phyloP scores from a whole-genome alignment of 306 rosid species.

The Gleditsia sinensis region DNA sequence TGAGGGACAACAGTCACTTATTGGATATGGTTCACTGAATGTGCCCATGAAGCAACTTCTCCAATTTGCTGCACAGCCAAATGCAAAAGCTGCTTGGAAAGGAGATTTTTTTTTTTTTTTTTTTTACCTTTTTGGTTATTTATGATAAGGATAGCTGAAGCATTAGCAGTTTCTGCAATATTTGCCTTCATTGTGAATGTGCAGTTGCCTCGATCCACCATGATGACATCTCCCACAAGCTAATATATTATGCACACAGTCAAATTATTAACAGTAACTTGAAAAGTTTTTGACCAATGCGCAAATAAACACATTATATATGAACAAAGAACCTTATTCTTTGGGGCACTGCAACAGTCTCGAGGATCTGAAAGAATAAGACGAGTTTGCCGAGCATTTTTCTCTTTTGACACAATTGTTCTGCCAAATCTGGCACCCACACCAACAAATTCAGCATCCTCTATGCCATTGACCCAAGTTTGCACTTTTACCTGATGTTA shows the following conservation, averaged over 20 bases:
- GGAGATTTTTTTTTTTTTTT: too few relatives aligned
- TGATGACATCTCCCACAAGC: slow-evolving; percentile 87
- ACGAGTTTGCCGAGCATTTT: slow-evolving; percentile 74
- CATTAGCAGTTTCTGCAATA: slow-evolving; percentile 83
- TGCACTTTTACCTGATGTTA: slow-evolving; percentile 84
- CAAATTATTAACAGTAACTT: slow-evolving; percentile 21
- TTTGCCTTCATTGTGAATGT: slow-evolving; percentile 89
- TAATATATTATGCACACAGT: slow-evolving; percentile 41
- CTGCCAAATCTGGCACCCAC: slow-evolving; percentile 97
- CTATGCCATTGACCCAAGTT: slow-evolving; percentile 89
- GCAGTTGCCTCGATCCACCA: slow-evolving; percentile 97
- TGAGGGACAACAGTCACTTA: background rate
- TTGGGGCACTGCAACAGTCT: slow-evolving; percentile 77
- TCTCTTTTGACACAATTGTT: slow-evolving; percentile 90
- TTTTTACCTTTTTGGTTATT: slow-evolving; percentile 96
- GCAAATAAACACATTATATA: slow-evolving; percentile 16
- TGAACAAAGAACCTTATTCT: slow-evolving; percentile 65
- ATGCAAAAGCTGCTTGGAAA: background rate
- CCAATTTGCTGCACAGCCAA: background rate
- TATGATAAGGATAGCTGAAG: slow-evolving; percentile 91
- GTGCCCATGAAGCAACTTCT: slow-evolving; percentile 9
- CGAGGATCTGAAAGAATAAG: slow-evolving; percentile 87
- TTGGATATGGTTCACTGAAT: slow-evolving; percentile 19
- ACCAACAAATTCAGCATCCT: slow-evolving; percentile 85
- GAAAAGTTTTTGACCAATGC: slow-evolving; percentile 15